Evolutionary conservation across 805 yeast genomes (phyloP).

Genomic region (Wickerhamomyces canadensis): DNA sequence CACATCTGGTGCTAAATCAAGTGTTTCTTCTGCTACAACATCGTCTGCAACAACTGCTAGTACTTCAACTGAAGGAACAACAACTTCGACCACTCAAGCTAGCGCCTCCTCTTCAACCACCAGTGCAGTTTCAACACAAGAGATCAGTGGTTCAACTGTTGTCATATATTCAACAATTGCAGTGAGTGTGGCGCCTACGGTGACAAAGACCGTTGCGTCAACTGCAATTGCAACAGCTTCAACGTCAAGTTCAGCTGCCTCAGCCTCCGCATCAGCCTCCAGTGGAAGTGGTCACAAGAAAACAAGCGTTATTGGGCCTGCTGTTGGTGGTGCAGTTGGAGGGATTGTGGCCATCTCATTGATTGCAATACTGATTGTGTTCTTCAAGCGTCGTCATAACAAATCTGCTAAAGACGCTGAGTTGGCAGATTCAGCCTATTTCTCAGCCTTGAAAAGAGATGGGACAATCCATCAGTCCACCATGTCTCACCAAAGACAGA

Average conservation of each 20-base stretch:
- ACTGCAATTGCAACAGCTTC: constrained; percentile 11
- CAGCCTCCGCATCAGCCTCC: constrained; percentile 10
- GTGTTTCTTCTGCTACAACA: constrained; percentile 12
- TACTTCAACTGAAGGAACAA: constrained; percentile 14
- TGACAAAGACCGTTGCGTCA: constrained; percentile 4
- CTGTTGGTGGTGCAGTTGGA: constrained; percentile 60
- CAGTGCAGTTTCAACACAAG: constrained; percentile 18
- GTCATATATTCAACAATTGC: constrained; percentile 19
- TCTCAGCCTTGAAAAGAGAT: constrained; percentile 50
- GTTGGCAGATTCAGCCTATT: constrained; percentile 51
- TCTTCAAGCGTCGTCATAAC: constrained; percentile 32
- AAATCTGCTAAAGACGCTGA: constrained; percentile 34
- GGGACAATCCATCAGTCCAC: constrained; percentile 15
- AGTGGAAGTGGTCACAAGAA: constrained; percentile 3
- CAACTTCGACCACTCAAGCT: constrained; percentile 19
- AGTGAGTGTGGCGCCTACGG: constrained; percentile 8
- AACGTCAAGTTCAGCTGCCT: constrained; percentile 22
- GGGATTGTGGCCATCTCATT: constrained; percentile 43
- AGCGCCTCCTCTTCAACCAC: constrained; percentile 18
- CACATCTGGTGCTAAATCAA: constrained; percentile 21
- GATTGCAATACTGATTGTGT: constrained; percentile 33
- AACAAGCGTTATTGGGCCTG: constrained; percentile 42
- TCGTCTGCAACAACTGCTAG: constrained; percentile 19
- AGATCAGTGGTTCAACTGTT: constrained; percentile 14
- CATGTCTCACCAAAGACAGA: constrained; percentile 24